phyloP scores from a whole-genome alignment of 1,139 yeast species.

The Suhomyces panamericanus region DNA sequence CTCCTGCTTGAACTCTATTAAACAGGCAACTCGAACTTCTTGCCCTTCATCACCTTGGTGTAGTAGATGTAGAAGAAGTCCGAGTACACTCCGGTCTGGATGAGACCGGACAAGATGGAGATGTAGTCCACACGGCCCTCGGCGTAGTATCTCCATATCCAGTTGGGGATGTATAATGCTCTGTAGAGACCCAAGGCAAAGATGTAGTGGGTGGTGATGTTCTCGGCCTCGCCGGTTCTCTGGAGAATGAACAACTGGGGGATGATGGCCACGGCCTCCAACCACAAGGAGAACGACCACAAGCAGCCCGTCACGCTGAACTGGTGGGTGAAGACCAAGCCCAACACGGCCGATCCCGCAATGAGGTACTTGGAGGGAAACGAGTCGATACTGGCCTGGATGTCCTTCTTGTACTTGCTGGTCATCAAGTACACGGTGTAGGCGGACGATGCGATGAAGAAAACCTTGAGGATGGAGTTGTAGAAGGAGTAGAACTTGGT shows the following conservation, averaged over 20 bases:
- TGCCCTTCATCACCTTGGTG: slow-evolving; percentile 73
- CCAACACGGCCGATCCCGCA: slow-evolving; percentile 59
- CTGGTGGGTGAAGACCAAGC: slow-evolving; percentile 66
- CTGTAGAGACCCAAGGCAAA: slow-evolving; percentile 91
- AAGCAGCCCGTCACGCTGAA: slow-evolving; percentile 61
- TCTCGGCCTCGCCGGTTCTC: slow-evolving; percentile 85
- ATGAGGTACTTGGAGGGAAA: slow-evolving; percentile 75
- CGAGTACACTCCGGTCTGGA: slow-evolving; percentile 85
- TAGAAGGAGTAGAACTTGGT: slow-evolving; percentile 65
- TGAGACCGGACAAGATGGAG: slow-evolving; percentile 73
- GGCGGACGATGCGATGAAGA: slow-evolving; percentile 72
- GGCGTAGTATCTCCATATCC: slow-evolving; percentile 82
- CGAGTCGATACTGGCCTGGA: slow-evolving; percentile 58
- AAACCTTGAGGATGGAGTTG: slow-evolving; percentile 76
- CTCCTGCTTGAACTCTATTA: slow-evolving; percentile 20
- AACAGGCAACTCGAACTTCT: slow-evolving; percentile 77
- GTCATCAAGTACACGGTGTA: slow-evolving; percentile 77
- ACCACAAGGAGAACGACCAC: slow-evolving; percentile 83
- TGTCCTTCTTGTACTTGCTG: slow-evolving; percentile 57
- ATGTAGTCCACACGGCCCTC: slow-evolving; percentile 72
- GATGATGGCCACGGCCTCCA: slow-evolving; percentile 86
- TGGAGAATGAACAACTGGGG: slow-evolving; percentile 92
- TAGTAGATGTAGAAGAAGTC: slow-evolving; percentile 95
- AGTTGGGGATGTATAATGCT: slow-evolving; percentile 86
- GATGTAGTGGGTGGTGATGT: slow-evolving; percentile 86